Evolutionary conservation across 2,329 filamentous ascomycete genomes (phyloP), one percentile per base, ranked within the genome.

Genomic region (Xylariaceae sp.): DNA sequence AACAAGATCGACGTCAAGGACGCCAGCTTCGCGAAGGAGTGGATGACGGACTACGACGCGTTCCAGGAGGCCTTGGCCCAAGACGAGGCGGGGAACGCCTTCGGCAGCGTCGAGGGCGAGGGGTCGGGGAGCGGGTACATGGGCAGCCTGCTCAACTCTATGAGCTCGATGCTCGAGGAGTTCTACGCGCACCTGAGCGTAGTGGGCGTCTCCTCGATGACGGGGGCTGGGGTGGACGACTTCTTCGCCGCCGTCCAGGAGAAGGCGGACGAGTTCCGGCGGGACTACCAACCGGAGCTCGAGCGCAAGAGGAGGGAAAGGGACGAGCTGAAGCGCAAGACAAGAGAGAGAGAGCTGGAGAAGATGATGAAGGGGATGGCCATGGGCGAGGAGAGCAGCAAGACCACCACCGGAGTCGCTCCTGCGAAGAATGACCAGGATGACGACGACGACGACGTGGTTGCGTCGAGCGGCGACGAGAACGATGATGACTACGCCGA

Each of bases 21-120:
- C 55, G 87, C 88, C 0, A 76, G 78, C 17, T 95, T 95, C 56
- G 92, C 89, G 1, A 92, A 90, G 66, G 88, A 97, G 59, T 98
- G 94, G 92, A 98, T 98, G 92, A 94, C 89, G 5, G 90, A 98
- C 63, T 98, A 96, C 56, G 92, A 98, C 50, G 81, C 85, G 1
- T 98, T 98, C 67, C 92, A 97, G 60, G 78, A 78, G 12, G 90
- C 94, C 1, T 70, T 98, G 31, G 76, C 78, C 34, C 69, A 77
- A 17, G 92, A 97, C 56, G 87, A 96, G 60, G 80, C 84, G 40
- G 71, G 74, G 6, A 88, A 88, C 31, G 80, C 77, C 1, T 85
- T 88, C 55, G 86, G 85, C 9, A 81, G 83, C 11, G 71, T 75
- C 18, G 88, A 88, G 50, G 81, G 74, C 29, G 76, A 75, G 6